Evolutionary conservation across 805 yeast genomes (phyloP), one percentile per base, ranked within the genome.

Genomic region (Wickerhamiella parazyma): DNA sequence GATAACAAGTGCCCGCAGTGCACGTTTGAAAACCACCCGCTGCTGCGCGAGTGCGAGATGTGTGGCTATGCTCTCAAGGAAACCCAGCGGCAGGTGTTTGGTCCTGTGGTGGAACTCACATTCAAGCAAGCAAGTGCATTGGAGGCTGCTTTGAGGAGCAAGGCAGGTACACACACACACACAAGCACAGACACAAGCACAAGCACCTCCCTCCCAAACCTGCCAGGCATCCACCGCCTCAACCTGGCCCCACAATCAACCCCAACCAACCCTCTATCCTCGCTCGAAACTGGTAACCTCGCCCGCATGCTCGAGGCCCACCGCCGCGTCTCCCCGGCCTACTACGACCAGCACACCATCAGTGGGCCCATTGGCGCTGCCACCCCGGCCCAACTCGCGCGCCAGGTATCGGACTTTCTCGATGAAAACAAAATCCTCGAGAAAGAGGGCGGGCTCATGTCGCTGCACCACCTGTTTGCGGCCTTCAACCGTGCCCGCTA

Each of bases 11-110:
- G 82, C 46, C 68, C 75, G 3, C 57, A 65, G 10, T 83, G 94
- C 52, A 83, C 97, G 0, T 89, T 86, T 54, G 63, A 75, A 10
- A 91, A 89, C 57, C 95, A 87, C 58, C 81, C 86, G 0, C 74
- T 82, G 2, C 66, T 89, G 67, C 61, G 68, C 29, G 69, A 67
- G 49, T 89, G 98, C 60, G 98, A 89, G 59, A 71, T 91, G 56
- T 89, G 97, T 63, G 95, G 95, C 0, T 66, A 78, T 0, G 65
- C 66, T 17, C 57, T 78, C 20, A 45, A 52, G 3, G 55, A 68
- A 18, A 55, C 21, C 37, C 56, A 49, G 6, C 36, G 42, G 41
- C 61, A 55, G 34, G 10, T 19, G 1, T 21, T 45, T 1, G 44
- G 42, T 1, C 9, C 36, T 7, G 25, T 16, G 6, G 67, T 80